A percentile compares a stretch with the other conserved stretches of the same genome.
These are phyloP conservation scores for Dictyophora rubrovolvata DNA, from an alignment of 768 basidiomycete genomes.

Conservation along the genomic window DNA sequence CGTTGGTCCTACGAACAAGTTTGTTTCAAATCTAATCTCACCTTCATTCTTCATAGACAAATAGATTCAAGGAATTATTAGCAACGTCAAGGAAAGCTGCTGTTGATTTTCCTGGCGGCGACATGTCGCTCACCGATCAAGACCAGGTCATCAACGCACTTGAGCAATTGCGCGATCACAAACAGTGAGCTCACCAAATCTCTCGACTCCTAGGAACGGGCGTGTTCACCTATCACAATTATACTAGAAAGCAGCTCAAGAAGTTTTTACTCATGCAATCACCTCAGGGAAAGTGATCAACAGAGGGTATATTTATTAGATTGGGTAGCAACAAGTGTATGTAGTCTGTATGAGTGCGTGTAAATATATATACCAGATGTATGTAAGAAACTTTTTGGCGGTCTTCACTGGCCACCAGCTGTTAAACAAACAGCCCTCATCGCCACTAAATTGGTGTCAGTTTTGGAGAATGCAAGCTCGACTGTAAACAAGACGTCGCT, in stretches of 20 bases:
- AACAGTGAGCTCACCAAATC: conserved; percentile 34
- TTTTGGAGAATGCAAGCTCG: conserved; percentile 65
- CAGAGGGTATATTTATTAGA: no score
- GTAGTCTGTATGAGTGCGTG: no score
- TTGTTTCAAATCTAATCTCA: neutral
- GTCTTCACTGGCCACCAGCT: conserved; percentile 39
- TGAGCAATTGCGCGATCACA: conserved; percentile 49
- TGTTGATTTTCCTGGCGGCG: conserved; percentile 55
- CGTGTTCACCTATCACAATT: neutral
- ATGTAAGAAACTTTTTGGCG: no score
- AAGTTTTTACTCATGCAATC: neutral
- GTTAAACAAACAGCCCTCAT: conserved; percentile 89
- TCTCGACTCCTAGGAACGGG: neutral
- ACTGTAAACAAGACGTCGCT: conserved; percentile 88
- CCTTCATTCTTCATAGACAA: conserved; percentile 38
- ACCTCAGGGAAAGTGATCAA: neutral
- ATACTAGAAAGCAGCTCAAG: neutral
- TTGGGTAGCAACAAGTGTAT: no score
- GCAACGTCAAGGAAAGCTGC: conserved; percentile 52
- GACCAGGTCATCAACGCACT: conserved; percentile 63
- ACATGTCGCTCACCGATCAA: conserved; percentile 58
- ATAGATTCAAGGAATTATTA: conserved; percentile 54
- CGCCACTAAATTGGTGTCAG: conserved; percentile 59
- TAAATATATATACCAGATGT: no score
- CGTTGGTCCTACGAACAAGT: conserved; percentile 14